phyloP scores from a whole-genome alignment of 768 basidiomycete species.

The Suillus spraguei region DNA sequence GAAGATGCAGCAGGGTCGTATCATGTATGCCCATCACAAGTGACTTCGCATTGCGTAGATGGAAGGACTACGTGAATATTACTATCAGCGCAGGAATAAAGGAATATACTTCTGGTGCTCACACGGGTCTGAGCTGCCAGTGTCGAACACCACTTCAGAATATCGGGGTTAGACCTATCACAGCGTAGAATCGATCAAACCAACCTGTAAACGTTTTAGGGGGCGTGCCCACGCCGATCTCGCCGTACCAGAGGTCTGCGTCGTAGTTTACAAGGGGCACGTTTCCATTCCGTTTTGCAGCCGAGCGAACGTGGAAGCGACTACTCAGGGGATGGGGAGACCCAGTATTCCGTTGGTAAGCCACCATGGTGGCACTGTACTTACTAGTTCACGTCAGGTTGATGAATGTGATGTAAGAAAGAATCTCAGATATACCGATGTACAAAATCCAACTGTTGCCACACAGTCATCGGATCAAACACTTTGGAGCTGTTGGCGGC shows the following conservation, averaged over 20 bases:
- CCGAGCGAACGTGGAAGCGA: slow-evolving; percentile 12
- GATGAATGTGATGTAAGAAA: not conserved
- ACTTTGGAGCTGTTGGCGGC: not conserved
- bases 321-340: slow-evolving; percentile 30
- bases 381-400: slow-evolving; percentile 35
- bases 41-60: slow-evolving; percentile 21
- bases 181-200: not conserved
- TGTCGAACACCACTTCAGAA: slow-evolving; percentile 43
- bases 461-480: not conserved
- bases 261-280: slow-evolving; percentile 33
- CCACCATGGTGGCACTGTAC: slow-evolving; percentile 40
- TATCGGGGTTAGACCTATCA: not conserved
- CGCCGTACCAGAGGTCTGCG: slow-evolving; percentile 12
- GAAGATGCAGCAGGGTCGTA: slow-evolving; percentile 29
- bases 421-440: not conserved
- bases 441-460: not conserved
- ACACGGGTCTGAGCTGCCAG: slow-evolving; percentile 49
- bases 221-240: slow-evolving; percentile 48
- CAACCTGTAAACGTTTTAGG: slow-evolving; percentile 39
- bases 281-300: slow-evolving; percentile 21
- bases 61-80: slow-evolving; percentile 35
- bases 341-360: slow-evolving; percentile 47
- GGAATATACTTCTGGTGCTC: slow-evolving; percentile 4
- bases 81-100: not conserved
- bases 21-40: slow-evolving; percentile 23